Percentiles rank a stretch among this genome's conserved stretches.
phyloP scores from a whole-genome alignment of 2,329 filamentous ascomycete genomes.

The Ceratocystis diversiconidia region DNA sequence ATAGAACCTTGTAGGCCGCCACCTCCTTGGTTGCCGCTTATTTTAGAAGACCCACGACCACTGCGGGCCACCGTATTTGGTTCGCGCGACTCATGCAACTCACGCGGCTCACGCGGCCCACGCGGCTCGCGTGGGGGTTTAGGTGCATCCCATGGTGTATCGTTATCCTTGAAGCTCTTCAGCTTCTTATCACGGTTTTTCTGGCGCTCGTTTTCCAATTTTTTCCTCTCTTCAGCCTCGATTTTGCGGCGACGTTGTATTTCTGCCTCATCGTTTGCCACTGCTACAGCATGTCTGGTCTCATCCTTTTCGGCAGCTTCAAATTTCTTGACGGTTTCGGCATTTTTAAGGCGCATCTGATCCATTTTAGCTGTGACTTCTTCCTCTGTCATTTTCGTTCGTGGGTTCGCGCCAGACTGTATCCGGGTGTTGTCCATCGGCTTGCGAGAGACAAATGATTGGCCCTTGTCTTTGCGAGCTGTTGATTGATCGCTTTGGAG shows the following conservation, averaged over 20 bases:
- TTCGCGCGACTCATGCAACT: constrained; percentile 20
- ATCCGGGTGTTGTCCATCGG: constrained; percentile 30
- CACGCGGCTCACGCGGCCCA: too few relatives aligned
- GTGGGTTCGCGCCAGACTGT: constrained; percentile 43
- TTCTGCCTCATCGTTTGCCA: constrained; percentile 42
- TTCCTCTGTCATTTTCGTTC: constrained; percentile 44
- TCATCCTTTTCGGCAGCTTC: constrained; percentile 44
- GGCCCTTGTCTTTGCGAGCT: not conserved
- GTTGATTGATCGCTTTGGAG: not conserved
- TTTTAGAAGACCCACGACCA: constrained; percentile 23
- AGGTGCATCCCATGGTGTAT: constrained; percentile 45
- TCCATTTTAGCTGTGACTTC: constrained; percentile 47
- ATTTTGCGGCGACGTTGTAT: constrained; percentile 37
- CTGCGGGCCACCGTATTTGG: constrained; percentile 24
- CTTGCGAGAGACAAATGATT: constrained; percentile 16
- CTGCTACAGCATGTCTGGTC: constrained; percentile 39
- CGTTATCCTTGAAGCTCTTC: constrained; percentile 40
- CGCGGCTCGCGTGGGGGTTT: constrained; percentile 28
- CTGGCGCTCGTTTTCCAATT: constrained; percentile 43
- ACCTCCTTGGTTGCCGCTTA: constrained; percentile 23
- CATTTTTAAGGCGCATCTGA: constrained; percentile 43
- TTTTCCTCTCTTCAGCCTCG: constrained; percentile 37
- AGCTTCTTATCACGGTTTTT: constrained; percentile 48
- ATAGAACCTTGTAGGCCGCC: constrained; percentile 25
- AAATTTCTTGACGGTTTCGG: constrained; percentile 45